Evolutionary conservation across 768 basidiomycete genomes (phyloP).

Genomic region (Cyclocybe aegerita): DNA sequence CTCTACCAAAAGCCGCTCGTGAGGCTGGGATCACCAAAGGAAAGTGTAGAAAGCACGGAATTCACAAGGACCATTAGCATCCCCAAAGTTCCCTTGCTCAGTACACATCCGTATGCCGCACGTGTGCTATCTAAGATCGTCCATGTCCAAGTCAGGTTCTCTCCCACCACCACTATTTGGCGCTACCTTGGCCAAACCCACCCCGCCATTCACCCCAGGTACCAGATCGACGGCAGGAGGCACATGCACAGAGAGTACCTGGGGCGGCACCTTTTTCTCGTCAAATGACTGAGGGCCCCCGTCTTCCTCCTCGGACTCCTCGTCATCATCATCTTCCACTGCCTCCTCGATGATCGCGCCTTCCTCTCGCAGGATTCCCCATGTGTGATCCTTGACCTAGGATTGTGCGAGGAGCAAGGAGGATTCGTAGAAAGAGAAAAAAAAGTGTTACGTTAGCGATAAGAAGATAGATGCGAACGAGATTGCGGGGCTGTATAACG

Average conservation of each 20-base stretch:
- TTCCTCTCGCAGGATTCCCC: conserved; percentile 55
- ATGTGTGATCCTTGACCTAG: conserved; percentile 60
- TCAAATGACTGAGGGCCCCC: conserved; percentile 29
- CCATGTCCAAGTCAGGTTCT: conserved; percentile 1
- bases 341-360: conserved; percentile 71
- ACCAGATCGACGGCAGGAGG: conserved; percentile 15
- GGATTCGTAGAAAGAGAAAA: neutral
- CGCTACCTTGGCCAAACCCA: conserved; percentile 1
- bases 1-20: no score
- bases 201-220: neutral
- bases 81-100: no score
- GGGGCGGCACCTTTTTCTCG: conserved; percentile 41
- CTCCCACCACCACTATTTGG: neutral
- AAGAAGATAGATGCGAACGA: neutral
- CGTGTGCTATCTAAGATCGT: conserved; percentile 11
- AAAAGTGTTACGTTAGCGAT: neutral
- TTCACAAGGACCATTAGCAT: no score
- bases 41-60: no score
- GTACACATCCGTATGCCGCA: no score
- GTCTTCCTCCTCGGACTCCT: conserved; percentile 27
- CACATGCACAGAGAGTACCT: conserved; percentile 33
- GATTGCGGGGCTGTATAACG: conserved; percentile 7
- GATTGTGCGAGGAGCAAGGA: neutral
- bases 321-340: conserved; percentile 37
- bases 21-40: no score